Evolutionary conservation across 805 yeast species (phyloP), one percentile per base, ranked within the genome.

Genomic region (Nakazawaea siamensis): DNA sequence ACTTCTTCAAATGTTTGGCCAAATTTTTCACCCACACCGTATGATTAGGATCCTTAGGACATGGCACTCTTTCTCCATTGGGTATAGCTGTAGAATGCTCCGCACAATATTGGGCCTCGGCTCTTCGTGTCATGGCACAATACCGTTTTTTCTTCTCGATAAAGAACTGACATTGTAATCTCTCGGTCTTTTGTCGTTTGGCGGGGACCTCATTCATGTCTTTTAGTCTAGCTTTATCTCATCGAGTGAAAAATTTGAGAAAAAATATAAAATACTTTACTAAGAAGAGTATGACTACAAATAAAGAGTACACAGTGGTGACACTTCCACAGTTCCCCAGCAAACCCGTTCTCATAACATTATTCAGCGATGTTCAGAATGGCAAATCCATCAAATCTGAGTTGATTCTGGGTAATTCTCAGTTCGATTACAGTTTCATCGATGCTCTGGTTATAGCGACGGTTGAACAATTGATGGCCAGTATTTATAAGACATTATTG

Each of bases 41-140:
- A 52, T 86, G 96, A 2, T 72, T 66, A 2, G 80, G 74, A 52
- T 85, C 94, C 19, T 79, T 50, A 0, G 95, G 86, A 56, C 96
- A 86, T 5, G 77, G 73, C 0, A 86, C 66, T 37, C 94, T 57
- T 5, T 49, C 50, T 24, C 35, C 38, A 27, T 26, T 36, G n/a
- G n/a, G n/a, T n/a, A n/a, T n/a, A n/a, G n/a, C n/a, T 24, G 51
- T 51, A 48, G 67, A 42, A 51, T 83, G 94, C 43, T 80, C 80
- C 7, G 80, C 71, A 52, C 94, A 82, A 47, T 52, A 79, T 26
- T 52, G 51, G 16, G 62, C 63, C 20, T 56, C 68, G 9, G 59
- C 54, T 37, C 68, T 66, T 21, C 81, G 58, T 40, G 76, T 77
- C 68, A 80, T 65, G 4, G 74, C 70, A 53, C 94, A 82, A 29